These are phyloP conservation scores for Salvia splendens DNA, from an alignment of 257 asterid genomes.

Conservation along the genomic window DNA sequence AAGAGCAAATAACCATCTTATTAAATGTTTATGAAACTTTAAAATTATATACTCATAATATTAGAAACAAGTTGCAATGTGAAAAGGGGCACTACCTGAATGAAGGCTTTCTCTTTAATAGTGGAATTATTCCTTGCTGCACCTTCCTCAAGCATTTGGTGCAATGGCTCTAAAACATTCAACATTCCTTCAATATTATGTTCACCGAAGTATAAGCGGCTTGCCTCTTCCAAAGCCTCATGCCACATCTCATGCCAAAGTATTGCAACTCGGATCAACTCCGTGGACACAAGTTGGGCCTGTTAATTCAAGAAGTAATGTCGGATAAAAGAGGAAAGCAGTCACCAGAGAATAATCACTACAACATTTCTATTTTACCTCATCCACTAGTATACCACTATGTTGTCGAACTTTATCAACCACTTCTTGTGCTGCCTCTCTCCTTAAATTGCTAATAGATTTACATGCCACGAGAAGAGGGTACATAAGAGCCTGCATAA, in stretches of 20 bases:
- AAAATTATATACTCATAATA: slow-evolving; percentile 6
- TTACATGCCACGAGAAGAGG: slow-evolving; percentile 99
- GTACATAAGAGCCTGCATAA: slow-evolving; percentile 96
- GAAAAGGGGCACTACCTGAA: slow-evolving; percentile 62
- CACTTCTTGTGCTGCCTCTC: slow-evolving; percentile 98
- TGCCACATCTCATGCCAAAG: slow-evolving; percentile 99
- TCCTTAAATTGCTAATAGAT: slow-evolving; percentile 88
- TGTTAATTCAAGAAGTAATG: slow-evolving; percentile 38
- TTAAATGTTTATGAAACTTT: slow-evolving; percentile 10
- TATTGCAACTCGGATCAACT: slow-evolving; percentile 96
- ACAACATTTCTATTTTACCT: slow-evolving; percentile 51
- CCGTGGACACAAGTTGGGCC: slow-evolving; percentile 99
- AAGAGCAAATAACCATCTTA: background rate
- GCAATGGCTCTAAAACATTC: slow-evolving; percentile 91
- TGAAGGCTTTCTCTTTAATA: slow-evolving; percentile 81
- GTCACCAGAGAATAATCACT: slow-evolving; percentile 16
- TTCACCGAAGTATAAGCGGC: slow-evolving; percentile 97
- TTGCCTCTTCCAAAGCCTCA: slow-evolving; percentile 97
- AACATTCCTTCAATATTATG: slow-evolving; percentile 97
- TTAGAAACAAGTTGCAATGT: slow-evolving; percentile 9
- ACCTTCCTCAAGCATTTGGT: slow-evolving; percentile 95
- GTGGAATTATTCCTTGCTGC: slow-evolving; percentile 80
- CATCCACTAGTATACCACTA: slow-evolving; percentile 92
- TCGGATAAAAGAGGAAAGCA: slow-evolving; percentile 37
- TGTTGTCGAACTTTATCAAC: slow-evolving; percentile 97